A percentile compares a stretch with the other conserved stretches of the same genome.
Evolutionary conservation across 495 filamentous ascomycete genomes (phyloP).

Genomic region (Penicillium subrubescens): DNA sequence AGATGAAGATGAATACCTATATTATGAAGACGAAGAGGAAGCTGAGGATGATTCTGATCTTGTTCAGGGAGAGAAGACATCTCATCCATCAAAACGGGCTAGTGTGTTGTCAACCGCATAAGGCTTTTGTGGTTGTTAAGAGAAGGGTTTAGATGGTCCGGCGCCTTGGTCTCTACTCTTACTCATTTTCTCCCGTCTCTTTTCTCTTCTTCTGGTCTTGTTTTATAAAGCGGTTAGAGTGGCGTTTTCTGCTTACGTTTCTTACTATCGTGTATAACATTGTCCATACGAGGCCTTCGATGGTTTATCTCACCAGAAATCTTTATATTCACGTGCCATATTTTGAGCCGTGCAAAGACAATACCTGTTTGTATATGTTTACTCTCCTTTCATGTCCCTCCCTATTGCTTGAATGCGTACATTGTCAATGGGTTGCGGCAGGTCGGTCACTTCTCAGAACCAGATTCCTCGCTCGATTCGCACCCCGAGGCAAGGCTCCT

Average conservation of each 20-base stretch:
- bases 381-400: not conserved
- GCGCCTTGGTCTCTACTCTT: not conserved
- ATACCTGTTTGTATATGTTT: not conserved
- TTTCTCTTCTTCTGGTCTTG: slow-evolving; percentile 5
- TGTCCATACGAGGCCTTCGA: slow-evolving; percentile 19
- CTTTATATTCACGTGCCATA: not conserved
- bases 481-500: not conserved
- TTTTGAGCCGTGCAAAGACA: not conserved
- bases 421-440: not conserved
- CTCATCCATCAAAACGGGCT: slow-evolving; percentile 11
- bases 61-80: not conserved
- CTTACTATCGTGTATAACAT: slow-evolving; percentile 28
- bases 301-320: slow-evolving; percentile 4
- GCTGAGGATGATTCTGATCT: not conserved
- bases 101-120: slow-evolving; percentile 20
- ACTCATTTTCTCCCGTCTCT: not conserved
- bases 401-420: not conserved
- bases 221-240: slow-evolving; percentile 29
- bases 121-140: not conserved
- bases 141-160: not conserved
- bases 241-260: slow-evolving; percentile 21
- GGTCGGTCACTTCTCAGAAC: not conserved
- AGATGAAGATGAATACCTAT: slow-evolving; percentile 44
- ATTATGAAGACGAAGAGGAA: slow-evolving; percentile 43
- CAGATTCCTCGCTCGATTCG: not conserved